Conservation (phyloP, 805 yeast species). For the Kodamaea sagamina region DNA sequence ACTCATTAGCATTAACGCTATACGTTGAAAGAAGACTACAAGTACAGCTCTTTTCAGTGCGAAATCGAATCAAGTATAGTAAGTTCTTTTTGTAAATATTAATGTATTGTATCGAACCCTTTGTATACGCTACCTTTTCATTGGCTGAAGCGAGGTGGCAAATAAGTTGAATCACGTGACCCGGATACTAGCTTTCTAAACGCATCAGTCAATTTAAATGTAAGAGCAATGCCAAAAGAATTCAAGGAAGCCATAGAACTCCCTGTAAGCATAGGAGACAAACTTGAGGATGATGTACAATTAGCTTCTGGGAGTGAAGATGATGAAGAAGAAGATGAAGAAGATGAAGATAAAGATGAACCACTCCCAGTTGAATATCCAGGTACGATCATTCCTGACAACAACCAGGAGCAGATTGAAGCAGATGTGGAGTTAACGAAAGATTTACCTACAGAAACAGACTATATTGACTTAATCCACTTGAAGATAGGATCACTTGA, state of each 20-base stretch:
- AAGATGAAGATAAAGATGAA: constrained; percentile 26
- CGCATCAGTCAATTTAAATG: background rate
- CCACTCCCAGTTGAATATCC: constrained; percentile 44
- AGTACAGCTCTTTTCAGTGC: too few relatives aligned
- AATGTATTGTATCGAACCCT: background rate
- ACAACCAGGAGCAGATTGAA: constrained; percentile 54
- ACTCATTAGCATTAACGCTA: constrained; percentile 1
- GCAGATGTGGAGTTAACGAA: constrained; percentile 68
- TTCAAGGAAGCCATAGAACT: constrained; percentile 7
- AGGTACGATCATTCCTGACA: constrained; percentile 48
- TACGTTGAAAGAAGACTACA: constrained; percentile 1
- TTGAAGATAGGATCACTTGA: constrained; percentile 65
- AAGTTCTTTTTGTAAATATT: constrained; percentile 4
- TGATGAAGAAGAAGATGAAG: constrained; percentile 23
- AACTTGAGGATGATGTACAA: constrained; percentile 11
- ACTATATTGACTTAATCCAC: constrained; percentile 66
- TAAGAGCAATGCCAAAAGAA: constrained; percentile 3
- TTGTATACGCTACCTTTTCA: constrained; percentile 1
- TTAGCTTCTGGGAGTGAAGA: constrained; percentile 21
- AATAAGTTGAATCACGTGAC: constrained; percentile 7
- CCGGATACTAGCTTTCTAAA: background rate
- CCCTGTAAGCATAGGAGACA: constrained; percentile 14
- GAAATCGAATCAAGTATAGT: too few relatives aligned
- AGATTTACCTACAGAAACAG: constrained; percentile 58
- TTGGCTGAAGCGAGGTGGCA: constrained; percentile 3